A percentile compares a stretch with the other conserved stretches of the same genome.
Evolutionary conservation across 305 asterid species (phyloP).

Genomic region (Fraxinus sp.): DNA sequence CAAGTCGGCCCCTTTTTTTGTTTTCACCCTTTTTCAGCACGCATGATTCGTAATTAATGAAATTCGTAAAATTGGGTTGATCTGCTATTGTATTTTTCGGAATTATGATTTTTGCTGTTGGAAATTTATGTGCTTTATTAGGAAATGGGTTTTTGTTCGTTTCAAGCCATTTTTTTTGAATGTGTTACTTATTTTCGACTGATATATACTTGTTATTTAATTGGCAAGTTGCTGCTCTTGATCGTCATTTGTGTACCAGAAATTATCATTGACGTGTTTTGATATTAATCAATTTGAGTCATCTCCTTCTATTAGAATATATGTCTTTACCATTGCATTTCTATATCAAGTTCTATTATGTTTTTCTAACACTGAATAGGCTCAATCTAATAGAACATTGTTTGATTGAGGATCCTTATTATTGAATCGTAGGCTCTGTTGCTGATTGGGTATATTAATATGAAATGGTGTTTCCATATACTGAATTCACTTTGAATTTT

Average conservation of each 20-base stretch:
- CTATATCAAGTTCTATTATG: not conserved
- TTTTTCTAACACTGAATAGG: not conserved
- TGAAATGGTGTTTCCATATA: not conserved
- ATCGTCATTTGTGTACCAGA: not conserved
- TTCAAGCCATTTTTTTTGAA: not conserved
- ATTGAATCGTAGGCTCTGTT: not conserved
- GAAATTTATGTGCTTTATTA: not conserved
- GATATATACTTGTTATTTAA: not conserved
- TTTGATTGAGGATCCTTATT: not conserved
- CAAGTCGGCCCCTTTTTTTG: slow-evolving; percentile 49
- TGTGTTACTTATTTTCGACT: not conserved
- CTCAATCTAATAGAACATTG: not conserved
- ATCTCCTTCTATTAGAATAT: not conserved
- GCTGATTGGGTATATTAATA: not conserved
- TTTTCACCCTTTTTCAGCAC: not conserved
- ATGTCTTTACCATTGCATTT: not conserved
- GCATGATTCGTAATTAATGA: not conserved
- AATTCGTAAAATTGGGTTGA: not conserved
- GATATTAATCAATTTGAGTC: not conserved
- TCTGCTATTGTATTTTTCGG: not conserved
- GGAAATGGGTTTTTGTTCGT: not conserved
- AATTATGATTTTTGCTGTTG: not conserved
- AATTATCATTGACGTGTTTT: not conserved
- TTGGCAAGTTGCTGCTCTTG: not conserved
- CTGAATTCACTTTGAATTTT: not conserved